Evolutionary conservation across 768 basidiomycete genomes (phyloP).

Genomic region (Suillus paluster): DNA sequence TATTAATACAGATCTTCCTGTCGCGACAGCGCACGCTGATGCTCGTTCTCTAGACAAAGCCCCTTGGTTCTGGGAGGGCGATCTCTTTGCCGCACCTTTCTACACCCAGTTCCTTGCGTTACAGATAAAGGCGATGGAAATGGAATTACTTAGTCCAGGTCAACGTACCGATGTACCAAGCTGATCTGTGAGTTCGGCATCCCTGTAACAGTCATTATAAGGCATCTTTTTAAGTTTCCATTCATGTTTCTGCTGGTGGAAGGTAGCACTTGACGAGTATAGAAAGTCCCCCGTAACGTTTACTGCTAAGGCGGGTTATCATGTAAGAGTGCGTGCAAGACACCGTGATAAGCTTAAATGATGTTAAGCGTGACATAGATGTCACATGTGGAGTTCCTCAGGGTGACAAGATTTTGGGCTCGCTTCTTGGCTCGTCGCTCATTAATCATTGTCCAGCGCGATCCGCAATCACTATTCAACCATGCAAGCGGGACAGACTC

Average conservation of each 20-base stretch:
- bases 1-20: conserved; percentile 3
- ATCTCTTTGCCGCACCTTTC: background rate
- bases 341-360: too few species aligned
- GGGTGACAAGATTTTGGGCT: background rate
- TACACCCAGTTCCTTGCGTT: background rate
- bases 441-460: background rate
- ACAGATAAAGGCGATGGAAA: background rate
- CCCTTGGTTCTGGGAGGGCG: background rate
- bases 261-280: too few species aligned
- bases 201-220: background rate
- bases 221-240: background rate
- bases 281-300: too few species aligned
- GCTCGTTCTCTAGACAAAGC: background rate
- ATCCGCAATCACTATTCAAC: background rate
- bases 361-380: background rate
- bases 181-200: background rate
- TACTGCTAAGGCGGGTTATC: too few species aligned
- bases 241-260: too few species aligned
- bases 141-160: background rate
- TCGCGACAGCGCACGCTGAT: background rate
- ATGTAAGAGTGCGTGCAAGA: too few species aligned
- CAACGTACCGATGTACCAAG: background rate
- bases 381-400: background rate
- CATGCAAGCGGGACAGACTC: conserved; percentile 60
- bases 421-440: background rate